Evolutionary conservation across 225 moss, liverwort and hornwort species (phyloP), one percentile per base, ranked within the genome.

Genomic region (Anthoceros angustus): DNA sequence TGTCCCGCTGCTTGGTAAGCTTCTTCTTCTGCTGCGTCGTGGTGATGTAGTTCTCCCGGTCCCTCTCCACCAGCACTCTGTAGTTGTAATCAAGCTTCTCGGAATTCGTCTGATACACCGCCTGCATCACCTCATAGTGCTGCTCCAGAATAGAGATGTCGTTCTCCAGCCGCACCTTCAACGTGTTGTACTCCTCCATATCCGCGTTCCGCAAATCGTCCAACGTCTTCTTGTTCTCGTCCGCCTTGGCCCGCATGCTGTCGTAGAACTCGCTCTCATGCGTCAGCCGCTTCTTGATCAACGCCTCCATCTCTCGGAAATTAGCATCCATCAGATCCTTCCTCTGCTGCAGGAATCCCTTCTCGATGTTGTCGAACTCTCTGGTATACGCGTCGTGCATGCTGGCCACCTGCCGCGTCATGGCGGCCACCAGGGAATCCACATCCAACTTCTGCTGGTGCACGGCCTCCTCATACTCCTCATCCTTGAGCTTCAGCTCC

Each of bases 31-130:
- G 94, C 70, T 87, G 90, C 39, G 87, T 94, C 40, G 86, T 79
- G 68, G 83, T 90, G 42, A 83, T 69, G 15, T 90, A 94, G 39
- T 90, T 94, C 64, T 90, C 94, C 25, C 77, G 68, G 38, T 90
- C 90, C 69, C 90, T 79, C 43, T 94, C 90, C 48, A 83, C 73
- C 24, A 90, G 69, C 0, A 94, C 87, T 40, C 84, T 2, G 60
- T 83, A 80, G 24, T 94, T 94, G n/a, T 94, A 94, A 38, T 94
- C 90, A 69, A 94, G 63, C 40, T 88, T 90, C 32, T 94, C 87
- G 12, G 68, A 74, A 62, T 90, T 88, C 8, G 85, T 83, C 69
- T 90, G 94, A 72, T 94, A 94, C 0, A 78, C 40, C 18, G 78
- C 84, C 73, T 87, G 43, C 25, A 90, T 94, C 4, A 77, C 83